These are phyloP conservation scores for Arabidopsis thaliana DNA, from an alignment of 345 rosid species.

Conservation along the genomic window TAIR10.1 NC_003076.8:21499001-21499500, in stretches of 20 bases:
- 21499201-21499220: not conserved
- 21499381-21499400: conserved; percentile 47
- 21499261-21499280: conserved; percentile 36
- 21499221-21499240: conserved; percentile 17
- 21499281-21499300: conserved; percentile 49
- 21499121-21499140: not conserved
- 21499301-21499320: conserved; percentile 33
- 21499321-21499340: conserved; percentile 1
- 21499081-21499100: conserved; percentile 7
- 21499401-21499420: conserved; percentile 54
- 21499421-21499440: conserved; percentile 48
- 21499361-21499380: conserved; percentile 52
- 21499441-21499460: conserved; percentile 42
- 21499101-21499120: conserved; percentile 7
- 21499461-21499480: conserved; percentile 40
- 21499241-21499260: conserved; percentile 2
- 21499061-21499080: not conserved
- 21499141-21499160: not conserved
- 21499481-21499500: conserved; percentile 41
- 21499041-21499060: conserved; percentile 32
- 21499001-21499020: conserved; percentile 35
- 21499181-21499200: not conserved
- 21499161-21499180: not conserved
- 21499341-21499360: conserved; percentile 37
- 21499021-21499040: conserved; percentile 35